These are phyloP conservation scores for Lolium perenne DNA, from an alignment of 176 grass and related monocot species.

Conservation along the genomic window DNA sequence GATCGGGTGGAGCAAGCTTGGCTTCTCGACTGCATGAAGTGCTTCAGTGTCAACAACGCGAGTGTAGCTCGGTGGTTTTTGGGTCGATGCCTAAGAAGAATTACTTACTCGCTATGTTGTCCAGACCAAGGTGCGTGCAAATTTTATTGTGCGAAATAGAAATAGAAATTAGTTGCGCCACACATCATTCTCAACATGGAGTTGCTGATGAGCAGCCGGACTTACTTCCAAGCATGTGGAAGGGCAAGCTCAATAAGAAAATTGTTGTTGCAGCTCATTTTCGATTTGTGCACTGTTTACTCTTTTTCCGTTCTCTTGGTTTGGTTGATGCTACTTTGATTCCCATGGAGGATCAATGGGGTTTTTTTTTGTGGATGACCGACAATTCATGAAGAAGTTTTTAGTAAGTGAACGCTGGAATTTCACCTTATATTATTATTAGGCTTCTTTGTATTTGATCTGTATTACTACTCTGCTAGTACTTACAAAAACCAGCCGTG, in stretches of 20 bases:
- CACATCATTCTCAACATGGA: not conserved
- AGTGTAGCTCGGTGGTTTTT: slow-evolving; percentile 24
- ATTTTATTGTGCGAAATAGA: not conserved
- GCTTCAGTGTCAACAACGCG: not conserved
- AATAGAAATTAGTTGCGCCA: not conserved
- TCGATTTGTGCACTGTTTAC: not conserved
- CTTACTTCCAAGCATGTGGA: not conserved
- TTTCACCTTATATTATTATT: not conserved
- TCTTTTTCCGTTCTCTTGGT: not conserved
- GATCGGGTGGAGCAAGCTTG: slow-evolving; percentile 17
- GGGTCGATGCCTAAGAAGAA: slow-evolving; percentile 50
- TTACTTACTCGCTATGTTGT: slow-evolving; percentile 21
- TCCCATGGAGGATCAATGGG: not conserved
- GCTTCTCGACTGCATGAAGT: slow-evolving; percentile 60
- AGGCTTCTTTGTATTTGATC: not conserved
- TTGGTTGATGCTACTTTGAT: not conserved
- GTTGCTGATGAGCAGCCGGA: not conserved
- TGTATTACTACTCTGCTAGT: not conserved
- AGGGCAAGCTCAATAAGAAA: not conserved
- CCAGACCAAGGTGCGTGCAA: not conserved
- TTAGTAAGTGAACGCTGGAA: not conserved
- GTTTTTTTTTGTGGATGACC: not conserved
- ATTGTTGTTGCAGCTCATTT: not conserved
- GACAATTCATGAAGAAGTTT: not conserved
- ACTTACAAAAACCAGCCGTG: not conserved